Evolutionary conservation across 1,284 basidiomycete species (phyloP).

Genomic region (Kalmanozyma brasiliensis): DNA sequence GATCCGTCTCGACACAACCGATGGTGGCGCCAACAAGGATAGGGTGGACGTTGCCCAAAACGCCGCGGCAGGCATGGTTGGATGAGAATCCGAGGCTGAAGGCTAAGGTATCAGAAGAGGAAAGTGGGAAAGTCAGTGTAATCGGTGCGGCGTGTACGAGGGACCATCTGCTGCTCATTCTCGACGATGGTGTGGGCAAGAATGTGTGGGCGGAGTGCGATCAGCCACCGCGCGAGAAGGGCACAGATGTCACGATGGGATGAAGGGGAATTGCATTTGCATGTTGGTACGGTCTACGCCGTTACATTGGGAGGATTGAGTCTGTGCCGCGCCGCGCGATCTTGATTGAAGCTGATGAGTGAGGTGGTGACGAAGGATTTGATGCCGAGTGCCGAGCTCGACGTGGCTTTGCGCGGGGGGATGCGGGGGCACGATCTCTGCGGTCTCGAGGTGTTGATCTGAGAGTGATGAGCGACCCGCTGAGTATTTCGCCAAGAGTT

Average conservation of each 20-base stretch:
- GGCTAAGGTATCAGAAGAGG: not conserved
- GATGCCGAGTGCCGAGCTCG: too few species aligned
- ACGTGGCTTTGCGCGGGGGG: too few species aligned
- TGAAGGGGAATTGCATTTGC: not conserved
- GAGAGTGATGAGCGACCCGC: too few species aligned
- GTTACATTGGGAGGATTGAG: too few species aligned
- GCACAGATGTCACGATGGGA: slow-evolving; percentile 10
- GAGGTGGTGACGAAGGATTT: too few species aligned
- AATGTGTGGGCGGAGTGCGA: slow-evolving; percentile 33
- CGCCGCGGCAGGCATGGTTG: slow-evolving; percentile 15
- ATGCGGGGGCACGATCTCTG: too few species aligned
- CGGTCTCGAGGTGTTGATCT: too few species aligned
- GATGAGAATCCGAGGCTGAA: slow-evolving; percentile 14
- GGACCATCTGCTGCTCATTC: slow-evolving; percentile 20
- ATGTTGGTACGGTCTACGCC: too few species aligned
- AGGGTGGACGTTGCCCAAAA: slow-evolving; percentile 8
- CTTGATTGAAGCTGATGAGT: too few species aligned
- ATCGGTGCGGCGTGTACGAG: slow-evolving; percentile 22
- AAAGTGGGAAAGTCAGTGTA: not conserved
- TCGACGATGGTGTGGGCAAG: slow-evolving; percentile 17
- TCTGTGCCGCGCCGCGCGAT: too few species aligned
- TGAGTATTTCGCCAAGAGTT: too few species aligned
- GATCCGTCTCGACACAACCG: not conserved
- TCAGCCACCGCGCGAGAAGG: slow-evolving; percentile 11
- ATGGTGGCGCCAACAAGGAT: slow-evolving; percentile 8